Conservation (phyloP, 768 basidiomycete species). For the Piloderma croceum region DNA sequence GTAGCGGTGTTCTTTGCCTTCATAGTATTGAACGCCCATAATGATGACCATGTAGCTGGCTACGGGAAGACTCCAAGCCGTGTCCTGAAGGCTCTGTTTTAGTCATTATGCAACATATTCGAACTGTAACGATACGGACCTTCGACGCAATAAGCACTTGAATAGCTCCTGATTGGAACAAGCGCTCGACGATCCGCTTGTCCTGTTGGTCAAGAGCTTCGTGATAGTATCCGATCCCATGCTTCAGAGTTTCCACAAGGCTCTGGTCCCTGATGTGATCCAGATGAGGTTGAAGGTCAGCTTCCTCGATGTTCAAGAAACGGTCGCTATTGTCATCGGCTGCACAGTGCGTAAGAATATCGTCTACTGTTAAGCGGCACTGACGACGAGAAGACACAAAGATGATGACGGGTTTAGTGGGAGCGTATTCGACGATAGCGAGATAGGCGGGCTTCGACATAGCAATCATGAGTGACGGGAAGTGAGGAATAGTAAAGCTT, state of each 20-base stretch:
- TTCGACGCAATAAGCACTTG: conserved; percentile 93
- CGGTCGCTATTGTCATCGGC: conserved; percentile 81
- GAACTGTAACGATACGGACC: conserved; percentile 35
- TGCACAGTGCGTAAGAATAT: conserved; percentile 80
- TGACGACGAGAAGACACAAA: conserved; percentile 94
- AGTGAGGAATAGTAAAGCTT: conserved; percentile 93
- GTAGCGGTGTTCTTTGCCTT: conserved; percentile 97
- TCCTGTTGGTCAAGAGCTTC: conserved; percentile 91
- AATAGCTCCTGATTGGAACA: conserved; percentile 92
- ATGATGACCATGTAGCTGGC: conserved; percentile 97
- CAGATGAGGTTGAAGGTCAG: conserved; percentile 81
- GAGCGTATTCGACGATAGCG: conserved; percentile 82
- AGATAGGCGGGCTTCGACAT: conserved; percentile 99
- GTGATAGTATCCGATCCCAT: conserved; percentile 93
- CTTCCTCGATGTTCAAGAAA: conserved; percentile 84
- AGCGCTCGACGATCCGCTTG: conserved; percentile 85
- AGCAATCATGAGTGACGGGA: conserved; percentile 96
- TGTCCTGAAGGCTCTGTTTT: conserved; percentile 53
- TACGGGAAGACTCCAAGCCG: conserved; percentile 92
- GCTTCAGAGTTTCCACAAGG: conserved; percentile 74
- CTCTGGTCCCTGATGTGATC: conserved; percentile 75
- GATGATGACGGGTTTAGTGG: conserved; percentile 79
- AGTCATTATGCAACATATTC: not conserved
- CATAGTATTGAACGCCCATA: conserved; percentile 97
- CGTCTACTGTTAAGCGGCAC: conserved; percentile 89